Conservation (phyloP, 2,329 filamentous ascomycete genomes). For the Ophiocordyceps unilateralis region DNA sequence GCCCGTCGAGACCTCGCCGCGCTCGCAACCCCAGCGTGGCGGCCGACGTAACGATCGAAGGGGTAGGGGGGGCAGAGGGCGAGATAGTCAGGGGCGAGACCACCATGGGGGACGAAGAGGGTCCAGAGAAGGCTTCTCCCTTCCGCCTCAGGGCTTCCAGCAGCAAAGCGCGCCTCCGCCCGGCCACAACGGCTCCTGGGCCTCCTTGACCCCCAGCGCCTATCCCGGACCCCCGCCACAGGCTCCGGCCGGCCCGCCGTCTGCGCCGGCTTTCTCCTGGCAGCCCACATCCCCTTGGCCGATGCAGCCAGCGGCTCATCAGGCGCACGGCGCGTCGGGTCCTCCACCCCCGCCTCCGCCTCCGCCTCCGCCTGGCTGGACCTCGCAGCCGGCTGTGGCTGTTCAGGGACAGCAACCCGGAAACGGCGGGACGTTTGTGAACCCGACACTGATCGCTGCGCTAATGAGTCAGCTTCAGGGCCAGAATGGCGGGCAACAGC, state of each 20-base stretch:
- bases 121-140: constrained; percentile 22
- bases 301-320: constrained; percentile 10
- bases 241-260: constrained; percentile 11
- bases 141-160: constrained; percentile 16
- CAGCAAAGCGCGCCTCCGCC: constrained; percentile 5
- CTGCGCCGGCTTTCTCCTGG: constrained; percentile 22
- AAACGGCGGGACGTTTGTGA: constrained; percentile 29
- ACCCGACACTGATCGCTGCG: constrained; percentile 38
- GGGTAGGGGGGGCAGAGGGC: constrained; percentile 25
- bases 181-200: constrained; percentile 5
- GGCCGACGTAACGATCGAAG: constrained; percentile 27
- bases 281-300: constrained; percentile 24
- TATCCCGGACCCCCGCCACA: constrained; percentile 3
- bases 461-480: constrained; percentile 26
- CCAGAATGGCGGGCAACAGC: neutral
- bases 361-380: constrained; percentile 22
- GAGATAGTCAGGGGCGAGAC: constrained; percentile 19
- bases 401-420: constrained; percentile 15
- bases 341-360: constrained; percentile 23
- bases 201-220: constrained; percentile 2
- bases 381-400: constrained; percentile 13
- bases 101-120: constrained; percentile 15
- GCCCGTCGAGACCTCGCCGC: constrained; percentile 15
- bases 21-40: constrained; percentile 17
- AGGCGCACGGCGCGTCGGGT: constrained; percentile 12